phyloP scores from a whole-genome alignment of 352 stramenopile genomes.

The Pythium dissimile region DNA sequence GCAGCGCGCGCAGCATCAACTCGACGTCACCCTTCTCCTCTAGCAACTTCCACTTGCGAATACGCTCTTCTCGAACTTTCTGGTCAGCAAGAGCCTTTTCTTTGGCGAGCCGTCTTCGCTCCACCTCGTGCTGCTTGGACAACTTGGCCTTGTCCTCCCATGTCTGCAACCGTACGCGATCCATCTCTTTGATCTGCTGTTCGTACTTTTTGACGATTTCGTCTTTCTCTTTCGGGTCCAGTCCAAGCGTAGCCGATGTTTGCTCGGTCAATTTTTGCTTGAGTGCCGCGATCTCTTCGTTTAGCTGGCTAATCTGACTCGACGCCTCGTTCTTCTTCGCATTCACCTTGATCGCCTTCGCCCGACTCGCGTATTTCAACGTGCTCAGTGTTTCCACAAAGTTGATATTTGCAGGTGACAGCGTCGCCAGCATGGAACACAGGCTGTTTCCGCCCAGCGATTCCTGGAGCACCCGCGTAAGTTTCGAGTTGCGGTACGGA shows the following conservation, averaged over 20 bases:
- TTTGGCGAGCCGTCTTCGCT: slow-evolving; percentile 75
- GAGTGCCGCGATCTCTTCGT: slow-evolving; percentile 84
- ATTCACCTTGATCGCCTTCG: slow-evolving; percentile 94
- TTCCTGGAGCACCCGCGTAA: slow-evolving; percentile 92
- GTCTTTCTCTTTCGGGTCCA: slow-evolving; percentile 84
- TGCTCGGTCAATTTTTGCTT: slow-evolving; percentile 88
- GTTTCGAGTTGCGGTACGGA: slow-evolving; percentile 93
- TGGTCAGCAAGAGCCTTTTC: slow-evolving; percentile 78
- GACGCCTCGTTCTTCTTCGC: slow-evolving; percentile 92
- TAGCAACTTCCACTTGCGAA: slow-evolving; percentile 79
- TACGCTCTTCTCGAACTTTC: slow-evolving; percentile 77
- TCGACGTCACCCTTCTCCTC: slow-evolving; percentile 84
- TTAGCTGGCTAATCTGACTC: slow-evolving; percentile 87
- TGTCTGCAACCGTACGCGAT: slow-evolving; percentile 77
- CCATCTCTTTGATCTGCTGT: slow-evolving; percentile 90
- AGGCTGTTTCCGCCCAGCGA: slow-evolving; percentile 91
- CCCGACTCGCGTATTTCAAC: slow-evolving; percentile 93
- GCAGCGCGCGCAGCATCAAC: slow-evolving; percentile 68
- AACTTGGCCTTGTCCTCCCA: slow-evolving; percentile 87
- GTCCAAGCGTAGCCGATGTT: slow-evolving; percentile 48
- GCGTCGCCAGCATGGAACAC: slow-evolving; percentile 95
- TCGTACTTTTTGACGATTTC: slow-evolving; percentile 86
- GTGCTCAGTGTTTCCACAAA: slow-evolving; percentile 94
- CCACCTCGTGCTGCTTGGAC: slow-evolving; percentile 83
- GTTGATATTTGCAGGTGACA: slow-evolving; percentile 94